Conservation (phyloP, 176 grass and related monocot genomes). For the Ensete glaucum region DNA sequence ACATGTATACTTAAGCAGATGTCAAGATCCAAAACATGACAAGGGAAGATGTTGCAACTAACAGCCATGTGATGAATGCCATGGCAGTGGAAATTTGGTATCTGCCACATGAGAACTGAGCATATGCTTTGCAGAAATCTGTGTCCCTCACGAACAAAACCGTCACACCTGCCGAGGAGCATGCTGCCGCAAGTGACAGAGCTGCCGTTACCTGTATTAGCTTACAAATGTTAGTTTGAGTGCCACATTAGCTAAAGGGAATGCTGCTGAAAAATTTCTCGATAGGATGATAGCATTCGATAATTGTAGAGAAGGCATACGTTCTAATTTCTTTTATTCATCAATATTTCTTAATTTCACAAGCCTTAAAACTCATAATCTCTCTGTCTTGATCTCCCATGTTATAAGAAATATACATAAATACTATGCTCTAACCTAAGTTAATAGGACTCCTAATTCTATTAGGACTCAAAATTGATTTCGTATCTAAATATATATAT, state of each 20-base stretch:
- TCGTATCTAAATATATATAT: no score
- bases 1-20: constrained; percentile 44
- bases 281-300: neutral
- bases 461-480: no score
- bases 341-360: no score
- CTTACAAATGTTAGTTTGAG: neutral
- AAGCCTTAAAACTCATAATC: no score
- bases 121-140: constrained; percentile 43
- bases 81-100: constrained; percentile 62
- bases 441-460: no score
- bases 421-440: no score
- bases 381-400: no score
- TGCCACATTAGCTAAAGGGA: neutral
- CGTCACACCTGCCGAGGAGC: constrained; percentile 72
- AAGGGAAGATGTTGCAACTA: constrained; percentile 51
- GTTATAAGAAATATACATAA: no score
- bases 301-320: no score
- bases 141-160: constrained; percentile 64
- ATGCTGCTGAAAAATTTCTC: neutral
- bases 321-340: no score
- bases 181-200: constrained; percentile 69
- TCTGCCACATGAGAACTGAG: constrained; percentile 49
- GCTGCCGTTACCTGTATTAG: constrained; percentile 52
- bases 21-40: constrained; percentile 80
- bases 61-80: constrained; percentile 66